phyloP scores from a whole-genome alignment of 768 basidiomycete species.

The Auricularia auricula-judae region DNA sequence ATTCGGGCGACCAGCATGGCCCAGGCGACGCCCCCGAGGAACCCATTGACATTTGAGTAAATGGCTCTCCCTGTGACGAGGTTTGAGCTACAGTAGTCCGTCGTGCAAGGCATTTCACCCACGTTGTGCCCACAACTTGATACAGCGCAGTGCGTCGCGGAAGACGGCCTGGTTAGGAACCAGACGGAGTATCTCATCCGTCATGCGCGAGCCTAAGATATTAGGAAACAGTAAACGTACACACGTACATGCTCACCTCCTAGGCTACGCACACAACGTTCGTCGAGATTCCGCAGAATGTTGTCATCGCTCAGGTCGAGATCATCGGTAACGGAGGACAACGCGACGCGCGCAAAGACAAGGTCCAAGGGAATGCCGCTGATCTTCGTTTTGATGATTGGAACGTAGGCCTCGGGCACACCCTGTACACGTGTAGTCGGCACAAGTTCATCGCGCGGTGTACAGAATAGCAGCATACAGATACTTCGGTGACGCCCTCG shows the following conservation, averaged over 20 bases:
- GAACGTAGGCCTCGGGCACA: slow-evolving; percentile 94
- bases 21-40: slow-evolving; percentile 97
- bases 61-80: slow-evolving; percentile 69
- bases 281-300: slow-evolving; percentile 84
- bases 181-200: slow-evolving; percentile 87
- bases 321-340: slow-evolving; percentile 86
- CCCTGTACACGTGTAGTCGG: slow-evolving; percentile 39
- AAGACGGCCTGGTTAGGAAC: slow-evolving; percentile 93
- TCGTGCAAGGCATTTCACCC: slow-evolving; percentile 19
- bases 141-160: slow-evolving; percentile 87
- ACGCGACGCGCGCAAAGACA: slow-evolving; percentile 78
- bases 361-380: slow-evolving; percentile 90
- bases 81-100: slow-evolving; percentile 1
- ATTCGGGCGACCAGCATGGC: slow-evolving; percentile 97
- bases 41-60: slow-evolving; percentile 96
- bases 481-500: slow-evolving; percentile 79
- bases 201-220: slow-evolving; percentile 76
- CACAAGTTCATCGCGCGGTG: neutral
- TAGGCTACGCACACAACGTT: slow-evolving; percentile 88
- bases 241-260: slow-evolving; percentile 43
- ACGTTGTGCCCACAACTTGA: slow-evolving; percentile 98
- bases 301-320: slow-evolving; percentile 85
- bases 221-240: slow-evolving; percentile 1
- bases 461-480: slow-evolving; percentile 46
- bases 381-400: slow-evolving; percentile 86